These are phyloP conservation scores for Rhizopus stolonifer DNA, from an alignment of 371 early-diverging fungal species.

Conservation along the genomic window DNA sequence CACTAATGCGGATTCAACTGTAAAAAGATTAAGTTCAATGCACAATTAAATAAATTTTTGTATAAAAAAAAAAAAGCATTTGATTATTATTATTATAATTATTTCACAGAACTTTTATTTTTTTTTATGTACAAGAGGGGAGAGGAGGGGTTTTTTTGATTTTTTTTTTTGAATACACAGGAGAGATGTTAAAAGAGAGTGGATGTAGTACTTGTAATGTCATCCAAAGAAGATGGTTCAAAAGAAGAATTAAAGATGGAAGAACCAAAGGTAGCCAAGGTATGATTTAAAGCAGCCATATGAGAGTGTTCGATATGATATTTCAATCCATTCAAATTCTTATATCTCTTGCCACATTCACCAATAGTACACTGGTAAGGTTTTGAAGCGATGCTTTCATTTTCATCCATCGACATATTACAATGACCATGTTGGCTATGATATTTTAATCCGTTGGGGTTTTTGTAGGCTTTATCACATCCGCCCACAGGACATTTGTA, in stretches of 20 bases:
- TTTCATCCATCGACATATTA: conserved; percentile 46
- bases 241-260: conserved; percentile 19
- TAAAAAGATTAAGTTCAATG: conserved; percentile 53
- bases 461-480: conserved; percentile 96
- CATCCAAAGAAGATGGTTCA: conserved; percentile 1
- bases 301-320: conserved; percentile 93
- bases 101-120: no score
- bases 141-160: no score
- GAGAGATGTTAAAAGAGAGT: not conserved
- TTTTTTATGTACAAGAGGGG: no score
- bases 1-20: conserved; percentile 8
- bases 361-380: conserved; percentile 86
- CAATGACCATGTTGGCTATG: conserved; percentile 88
- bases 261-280: conserved; percentile 38
- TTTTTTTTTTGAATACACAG: not conserved
- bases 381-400: conserved; percentile 57
- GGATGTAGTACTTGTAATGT: not conserved
- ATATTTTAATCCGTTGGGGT: conserved; percentile 97
- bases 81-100: no score
- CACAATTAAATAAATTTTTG: no score
- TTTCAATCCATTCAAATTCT: conserved; percentile 96
- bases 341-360: conserved; percentile 92
- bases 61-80: no score
- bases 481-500: conserved; percentile 79
- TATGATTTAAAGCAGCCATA: conserved; percentile 49